Evolutionary conservation across 495 filamentous ascomycete genomes (phyloP).

Genomic region (Hypoxylon trugodes): DNA sequence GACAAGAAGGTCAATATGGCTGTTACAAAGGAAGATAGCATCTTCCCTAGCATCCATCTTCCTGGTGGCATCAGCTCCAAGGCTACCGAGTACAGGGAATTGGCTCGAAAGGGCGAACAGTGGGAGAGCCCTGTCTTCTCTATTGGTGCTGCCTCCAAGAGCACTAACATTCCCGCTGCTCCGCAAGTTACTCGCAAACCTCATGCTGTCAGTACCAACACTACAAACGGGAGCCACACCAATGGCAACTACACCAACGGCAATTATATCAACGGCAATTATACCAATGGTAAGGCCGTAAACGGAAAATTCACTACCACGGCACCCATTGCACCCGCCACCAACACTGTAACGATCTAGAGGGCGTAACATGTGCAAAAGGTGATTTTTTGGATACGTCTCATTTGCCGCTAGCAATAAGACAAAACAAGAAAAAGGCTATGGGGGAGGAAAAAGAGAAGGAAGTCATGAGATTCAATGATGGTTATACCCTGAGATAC

Average conservation of each 20-base stretch:
- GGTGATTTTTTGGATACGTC: not conserved
- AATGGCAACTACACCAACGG: conserved; percentile 24
- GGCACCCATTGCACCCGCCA: not conserved
- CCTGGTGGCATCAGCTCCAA: conserved; percentile 93
- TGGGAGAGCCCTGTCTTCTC: conserved; percentile 97
- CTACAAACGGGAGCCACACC: conserved; percentile 26
- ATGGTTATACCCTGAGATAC: conserved; percentile 37
- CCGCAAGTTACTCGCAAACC: conserved; percentile 72
- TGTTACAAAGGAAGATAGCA: conserved; percentile 86
- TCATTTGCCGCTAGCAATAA: too few relatives aligned
- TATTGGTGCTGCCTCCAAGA: conserved; percentile 80
- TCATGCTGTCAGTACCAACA: conserved; percentile 36
- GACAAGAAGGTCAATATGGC: conserved; percentile 89
- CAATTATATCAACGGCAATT: conserved; percentile 9
- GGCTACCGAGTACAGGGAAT: conserved; percentile 91
- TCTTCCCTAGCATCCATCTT: conserved; percentile 87
- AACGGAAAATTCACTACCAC: conserved; percentile 7
- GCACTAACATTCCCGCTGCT: conserved; percentile 72
- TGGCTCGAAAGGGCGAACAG: conserved; percentile 85
- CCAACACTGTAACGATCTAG: conserved; percentile 27
- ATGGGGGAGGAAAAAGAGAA: not conserved
- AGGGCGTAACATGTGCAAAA: conserved; percentile 1
- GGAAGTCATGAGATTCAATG: conserved; percentile 7
- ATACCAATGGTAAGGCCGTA: not conserved
- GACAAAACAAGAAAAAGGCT: not conserved